phyloP scores from a whole-genome alignment of 176 grass and related monocot genomes.

The Leersia perrieri region DNA sequence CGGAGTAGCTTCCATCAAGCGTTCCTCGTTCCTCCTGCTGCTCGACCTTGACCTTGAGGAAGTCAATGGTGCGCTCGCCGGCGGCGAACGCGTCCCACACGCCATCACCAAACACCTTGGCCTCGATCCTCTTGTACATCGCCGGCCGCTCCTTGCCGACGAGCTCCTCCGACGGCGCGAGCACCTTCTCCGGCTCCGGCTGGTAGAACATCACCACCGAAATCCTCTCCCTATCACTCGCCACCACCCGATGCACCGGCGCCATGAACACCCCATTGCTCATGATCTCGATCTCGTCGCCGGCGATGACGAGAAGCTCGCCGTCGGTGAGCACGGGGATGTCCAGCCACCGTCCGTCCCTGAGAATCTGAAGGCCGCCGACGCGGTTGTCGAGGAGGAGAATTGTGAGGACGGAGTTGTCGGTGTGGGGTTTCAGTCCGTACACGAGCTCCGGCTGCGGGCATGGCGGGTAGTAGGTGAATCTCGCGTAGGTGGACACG shows the following conservation, averaged over 20 bases:
- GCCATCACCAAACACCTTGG: constrained; percentile 27
- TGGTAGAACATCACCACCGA: constrained; percentile 45
- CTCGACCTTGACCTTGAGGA: constrained; percentile 27
- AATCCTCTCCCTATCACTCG: constrained; percentile 31
- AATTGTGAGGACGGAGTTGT: constrained; percentile 56
- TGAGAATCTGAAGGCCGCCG: constrained; percentile 47
- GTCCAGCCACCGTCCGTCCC: constrained; percentile 39
- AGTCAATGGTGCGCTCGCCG: constrained; percentile 37
- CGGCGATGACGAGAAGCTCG: constrained; percentile 41
- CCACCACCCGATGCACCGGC: background rate
- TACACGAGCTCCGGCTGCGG: constrained; percentile 52
- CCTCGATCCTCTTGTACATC: constrained; percentile 29
- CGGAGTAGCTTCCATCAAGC: background rate
- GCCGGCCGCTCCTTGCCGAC: constrained; percentile 18
- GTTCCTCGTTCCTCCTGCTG: background rate
- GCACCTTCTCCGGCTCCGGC: constrained; percentile 30
- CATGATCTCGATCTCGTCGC: constrained; percentile 47
- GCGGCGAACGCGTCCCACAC: constrained; percentile 43
- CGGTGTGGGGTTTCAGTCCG: constrained; percentile 70
- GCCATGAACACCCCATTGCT: background rate
- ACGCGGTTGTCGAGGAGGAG: constrained; percentile 52
- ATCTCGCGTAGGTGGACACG: background rate
- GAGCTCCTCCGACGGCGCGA: constrained; percentile 36
- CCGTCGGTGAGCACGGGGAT: constrained; percentile 23
- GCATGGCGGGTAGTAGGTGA: constrained; percentile 61